These are phyloP conservation scores for Hyaloperonospora brassicae DNA, from an alignment of 352 stramenopile genomes.

Conservation along the genomic window DNA sequence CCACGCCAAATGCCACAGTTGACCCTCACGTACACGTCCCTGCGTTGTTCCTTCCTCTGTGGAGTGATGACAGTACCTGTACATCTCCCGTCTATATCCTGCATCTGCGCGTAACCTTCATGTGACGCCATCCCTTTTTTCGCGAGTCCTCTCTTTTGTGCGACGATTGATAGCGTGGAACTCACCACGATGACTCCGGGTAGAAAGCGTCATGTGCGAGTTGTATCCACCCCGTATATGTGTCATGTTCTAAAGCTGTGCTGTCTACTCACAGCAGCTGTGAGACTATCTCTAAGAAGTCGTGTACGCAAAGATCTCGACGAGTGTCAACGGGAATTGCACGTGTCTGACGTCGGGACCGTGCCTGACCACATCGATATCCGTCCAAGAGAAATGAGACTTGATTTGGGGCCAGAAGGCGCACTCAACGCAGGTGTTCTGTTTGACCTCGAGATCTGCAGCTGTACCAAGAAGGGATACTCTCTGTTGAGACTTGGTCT, in stretches of 20 bases:
- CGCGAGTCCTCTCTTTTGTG: no score
- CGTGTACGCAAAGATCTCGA: constrained; percentile 84
- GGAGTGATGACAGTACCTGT: no score
- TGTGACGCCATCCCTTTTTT: no score
- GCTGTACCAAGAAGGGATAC: constrained; percentile 81
- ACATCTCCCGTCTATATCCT: no score
- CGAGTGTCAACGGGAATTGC: constrained; percentile 78
- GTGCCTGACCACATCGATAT: constrained; percentile 26
- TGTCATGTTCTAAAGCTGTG: not conserved
- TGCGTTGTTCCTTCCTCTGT: no score
- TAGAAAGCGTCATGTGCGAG: no score
- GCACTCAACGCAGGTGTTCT: constrained; percentile 84
- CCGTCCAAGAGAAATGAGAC: constrained; percentile 29
- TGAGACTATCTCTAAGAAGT: constrained; percentile 24
- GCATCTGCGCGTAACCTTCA: no score
- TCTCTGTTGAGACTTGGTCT: no score
- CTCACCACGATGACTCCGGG: no score
- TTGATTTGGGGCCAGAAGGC: constrained; percentile 61
- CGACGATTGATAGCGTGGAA: no score
- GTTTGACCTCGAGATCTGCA: constrained; percentile 91
- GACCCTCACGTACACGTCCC: no score
- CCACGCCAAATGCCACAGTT: no score
- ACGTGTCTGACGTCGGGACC: constrained; percentile 73
- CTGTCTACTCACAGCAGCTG: not conserved
- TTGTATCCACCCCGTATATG: not conserved